Conservation (phyloP, 176 grass and related monocot species). For the Musa itinerans region DNA sequence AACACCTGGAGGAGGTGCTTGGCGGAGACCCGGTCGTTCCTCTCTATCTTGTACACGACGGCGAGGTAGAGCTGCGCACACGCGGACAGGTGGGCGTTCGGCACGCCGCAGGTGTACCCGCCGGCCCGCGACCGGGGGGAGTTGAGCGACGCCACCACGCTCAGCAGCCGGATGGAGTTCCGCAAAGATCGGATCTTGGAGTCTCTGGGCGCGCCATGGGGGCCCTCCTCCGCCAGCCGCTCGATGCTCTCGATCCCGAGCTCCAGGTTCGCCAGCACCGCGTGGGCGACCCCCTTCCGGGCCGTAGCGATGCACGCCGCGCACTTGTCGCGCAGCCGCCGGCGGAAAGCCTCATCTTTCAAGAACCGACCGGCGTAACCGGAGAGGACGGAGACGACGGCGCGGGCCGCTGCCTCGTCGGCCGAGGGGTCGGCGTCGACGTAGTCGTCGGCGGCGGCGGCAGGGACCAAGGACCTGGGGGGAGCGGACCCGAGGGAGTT, state of each 20-base stretch:
- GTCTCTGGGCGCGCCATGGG: constrained; percentile 24
- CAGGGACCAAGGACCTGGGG: neutral
- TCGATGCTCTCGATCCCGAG: constrained; percentile 83
- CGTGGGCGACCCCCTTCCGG: constrained; percentile 25
- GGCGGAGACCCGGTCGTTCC: constrained; percentile 56
- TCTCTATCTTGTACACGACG: constrained; percentile 82
- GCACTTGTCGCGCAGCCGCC: constrained; percentile 62
- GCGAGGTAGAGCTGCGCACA: constrained; percentile 90
- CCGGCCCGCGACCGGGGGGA: neutral
- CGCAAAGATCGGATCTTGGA: constrained; percentile 81
- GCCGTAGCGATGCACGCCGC: constrained; percentile 29
- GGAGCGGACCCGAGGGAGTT: neutral
- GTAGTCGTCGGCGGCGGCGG: neutral
- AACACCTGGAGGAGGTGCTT: constrained; percentile 90
- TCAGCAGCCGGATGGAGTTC: constrained; percentile 84
- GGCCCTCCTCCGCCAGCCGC: constrained; percentile 49
- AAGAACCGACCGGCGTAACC: constrained; percentile 69
- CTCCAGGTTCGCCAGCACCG: constrained; percentile 82
- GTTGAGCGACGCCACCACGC: constrained; percentile 75
- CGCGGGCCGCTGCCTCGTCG: constrained; percentile 22
- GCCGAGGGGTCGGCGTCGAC: neutral
- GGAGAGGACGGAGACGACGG: constrained; percentile 61
- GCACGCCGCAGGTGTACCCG: constrained; percentile 45
- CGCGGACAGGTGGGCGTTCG: constrained; percentile 64
- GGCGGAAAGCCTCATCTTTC: constrained; percentile 49